A percentile compares a stretch with the other conserved stretches of the same genome.
Evolutionary conservation across 192 early-diverging fungal species (phyloP).

Genomic region (Mortierella hygrophila): DNA sequence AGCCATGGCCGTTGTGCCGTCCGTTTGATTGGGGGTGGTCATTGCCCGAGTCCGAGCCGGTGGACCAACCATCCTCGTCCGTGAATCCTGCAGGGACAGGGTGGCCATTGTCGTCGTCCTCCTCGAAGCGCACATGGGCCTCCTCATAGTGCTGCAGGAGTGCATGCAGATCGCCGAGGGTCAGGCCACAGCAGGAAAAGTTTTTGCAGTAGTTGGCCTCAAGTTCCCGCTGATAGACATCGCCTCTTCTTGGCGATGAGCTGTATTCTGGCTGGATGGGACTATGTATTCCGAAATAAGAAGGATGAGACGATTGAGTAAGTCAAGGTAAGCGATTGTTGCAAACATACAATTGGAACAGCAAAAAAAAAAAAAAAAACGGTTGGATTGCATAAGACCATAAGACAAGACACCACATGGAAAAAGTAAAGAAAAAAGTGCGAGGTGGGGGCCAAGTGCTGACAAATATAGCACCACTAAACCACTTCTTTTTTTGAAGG

Average conservation of each 20-base stretch:
- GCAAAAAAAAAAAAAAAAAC: conserved; percentile 13
- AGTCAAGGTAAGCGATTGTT: neutral
- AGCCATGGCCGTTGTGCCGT: conserved; percentile 3
- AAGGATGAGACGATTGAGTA: neutral
- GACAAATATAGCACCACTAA: neutral
- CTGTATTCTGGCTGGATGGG: conserved; percentile 41
- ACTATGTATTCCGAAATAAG: conserved; percentile 8
- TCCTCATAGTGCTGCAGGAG: conserved; percentile 98
- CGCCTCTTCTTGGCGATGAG: conserved; percentile 44
- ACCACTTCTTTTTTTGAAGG: neutral
- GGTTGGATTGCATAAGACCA: neutral
- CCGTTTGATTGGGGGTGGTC: neutral
- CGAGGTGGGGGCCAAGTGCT: neutral
- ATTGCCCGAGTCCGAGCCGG: conserved; percentile 15
- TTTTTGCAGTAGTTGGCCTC: conserved; percentile 95
- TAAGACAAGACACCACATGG: conserved; percentile 2
- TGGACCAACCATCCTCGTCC: conserved; percentile 55
- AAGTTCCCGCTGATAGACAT: conserved; percentile 72
- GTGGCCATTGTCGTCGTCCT: conserved; percentile 69
- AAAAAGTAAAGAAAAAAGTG: neutral
- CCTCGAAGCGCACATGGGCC: conserved; percentile 90
- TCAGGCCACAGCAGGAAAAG: conserved; percentile 94
- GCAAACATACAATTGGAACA: neutral
- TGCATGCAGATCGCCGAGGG: conserved; percentile 92
- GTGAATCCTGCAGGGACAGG: conserved; percentile 47